Percentiles rank a stretch among this genome's conserved stretches.
Conservation (phyloP, 768 basidiomycete genomes). For the Amylocystis lapponica region DNA sequence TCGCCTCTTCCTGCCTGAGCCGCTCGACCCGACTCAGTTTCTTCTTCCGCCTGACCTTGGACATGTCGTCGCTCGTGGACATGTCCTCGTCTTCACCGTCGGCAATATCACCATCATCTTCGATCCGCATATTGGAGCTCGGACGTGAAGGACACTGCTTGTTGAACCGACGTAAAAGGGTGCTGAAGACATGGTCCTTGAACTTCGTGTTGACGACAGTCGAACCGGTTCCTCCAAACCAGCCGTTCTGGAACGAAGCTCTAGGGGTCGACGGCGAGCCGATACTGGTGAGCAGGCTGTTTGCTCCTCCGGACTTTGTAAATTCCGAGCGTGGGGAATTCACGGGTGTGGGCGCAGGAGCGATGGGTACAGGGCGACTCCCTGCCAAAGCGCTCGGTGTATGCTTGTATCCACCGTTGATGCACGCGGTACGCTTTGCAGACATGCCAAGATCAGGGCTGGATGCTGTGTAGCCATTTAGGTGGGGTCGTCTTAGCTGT, state of each 20-base stretch:
- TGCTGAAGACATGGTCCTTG: constrained; percentile 93
- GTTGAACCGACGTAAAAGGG: constrained; percentile 71
- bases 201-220: constrained; percentile 91
- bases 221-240: constrained; percentile 87
- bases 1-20: constrained; percentile 35
- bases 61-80: constrained; percentile 6
- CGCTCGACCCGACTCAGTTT: constrained; percentile 37
- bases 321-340: constrained; percentile 20
- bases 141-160: constrained; percentile 36
- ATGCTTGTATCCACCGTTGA: not conserved
- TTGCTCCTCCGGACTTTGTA: not conserved
- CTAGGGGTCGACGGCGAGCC: constrained; percentile 8
- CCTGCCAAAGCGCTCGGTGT: constrained; percentile 13
- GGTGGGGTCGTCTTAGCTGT: constrained; percentile 35
- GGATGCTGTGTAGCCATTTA: constrained; percentile 55
- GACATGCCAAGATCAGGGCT: constrained; percentile 57
- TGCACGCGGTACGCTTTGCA: constrained; percentile 19
- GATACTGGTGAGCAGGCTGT: not conserved
- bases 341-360: constrained; percentile 18
- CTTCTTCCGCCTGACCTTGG: constrained; percentile 32
- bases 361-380: constrained; percentile 1
- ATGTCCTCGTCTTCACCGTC: constrained; percentile 25
- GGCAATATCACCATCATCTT: constrained; percentile 34
- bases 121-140: constrained; percentile 11
- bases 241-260: constrained; percentile 25